Percentiles rank a stretch among this genome's conserved stretches.
Evolutionary conservation across 257 asterid species (phyloP).

Genomic region (Jasminum sambac): DNA sequence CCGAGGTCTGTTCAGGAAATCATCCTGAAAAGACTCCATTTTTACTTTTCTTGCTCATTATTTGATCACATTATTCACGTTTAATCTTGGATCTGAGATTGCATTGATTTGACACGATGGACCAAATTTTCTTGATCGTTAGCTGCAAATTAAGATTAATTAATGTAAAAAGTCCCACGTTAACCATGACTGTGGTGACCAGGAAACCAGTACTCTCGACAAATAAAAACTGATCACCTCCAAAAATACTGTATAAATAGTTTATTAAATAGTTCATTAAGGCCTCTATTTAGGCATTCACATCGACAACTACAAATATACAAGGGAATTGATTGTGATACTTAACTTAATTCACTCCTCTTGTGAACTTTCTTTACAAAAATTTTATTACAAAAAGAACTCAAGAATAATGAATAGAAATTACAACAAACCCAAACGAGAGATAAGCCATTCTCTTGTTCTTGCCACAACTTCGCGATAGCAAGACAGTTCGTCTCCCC

Average conservation of each 20-base stretch:
- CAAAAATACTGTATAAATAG: too few relatives aligned
- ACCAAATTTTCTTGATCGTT: too few relatives aligned
- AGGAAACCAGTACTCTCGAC: too few relatives aligned
- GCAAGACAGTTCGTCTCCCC: background rate
- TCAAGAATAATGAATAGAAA: slow-evolving; percentile 5
- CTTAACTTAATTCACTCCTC: background rate
- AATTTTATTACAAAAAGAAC: background rate
- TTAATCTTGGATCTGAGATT: background rate
- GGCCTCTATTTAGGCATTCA: background rate
- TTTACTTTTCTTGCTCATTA: too few relatives aligned
- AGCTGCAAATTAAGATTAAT: too few relatives aligned
- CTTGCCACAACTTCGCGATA: background rate
- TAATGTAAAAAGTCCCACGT: too few relatives aligned
- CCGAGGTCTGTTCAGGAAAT: background rate
- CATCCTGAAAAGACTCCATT: background rate
- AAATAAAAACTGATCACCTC: too few relatives aligned
- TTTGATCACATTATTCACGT: background rate
- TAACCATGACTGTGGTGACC: too few relatives aligned
- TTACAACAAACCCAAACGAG: background rate
- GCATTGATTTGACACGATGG: too few relatives aligned
- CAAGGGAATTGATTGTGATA: background rate
- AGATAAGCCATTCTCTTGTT: background rate
- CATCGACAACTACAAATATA: background rate
- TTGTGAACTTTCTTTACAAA: background rate
- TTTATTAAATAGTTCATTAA: too few relatives aligned